phyloP scores from a whole-genome alignment of 2,329 filamentous ascomycete species.

The Penicillium polonicum region DNA sequence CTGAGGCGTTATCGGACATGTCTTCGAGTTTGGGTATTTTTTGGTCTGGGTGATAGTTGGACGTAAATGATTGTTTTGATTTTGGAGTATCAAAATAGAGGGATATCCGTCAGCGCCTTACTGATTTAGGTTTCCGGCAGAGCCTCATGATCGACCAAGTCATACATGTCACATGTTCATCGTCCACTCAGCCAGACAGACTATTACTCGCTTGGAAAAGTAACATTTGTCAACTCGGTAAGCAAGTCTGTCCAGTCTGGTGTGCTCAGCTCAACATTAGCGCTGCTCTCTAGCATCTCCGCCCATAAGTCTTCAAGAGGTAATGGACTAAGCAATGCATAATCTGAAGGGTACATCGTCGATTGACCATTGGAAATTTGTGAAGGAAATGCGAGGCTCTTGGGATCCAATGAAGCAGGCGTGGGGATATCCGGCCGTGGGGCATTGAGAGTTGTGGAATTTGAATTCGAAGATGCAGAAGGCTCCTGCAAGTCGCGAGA shows the following conservation, averaged over 20 bases:
- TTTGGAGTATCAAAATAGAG: background rate
- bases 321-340: background rate
- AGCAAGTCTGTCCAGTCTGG: constrained; percentile 35
- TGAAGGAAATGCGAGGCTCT: background rate
- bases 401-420: background rate
- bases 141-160: constrained; percentile 4
- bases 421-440: background rate
- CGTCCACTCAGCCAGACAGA: background rate
- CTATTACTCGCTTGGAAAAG: constrained; percentile 18
- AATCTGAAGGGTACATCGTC: background rate
- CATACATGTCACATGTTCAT: background rate
- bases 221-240: constrained; percentile 28
- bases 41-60: background rate
- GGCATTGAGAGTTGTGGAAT: background rate
- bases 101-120: background rate
- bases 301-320: constrained; percentile 35
- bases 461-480: background rate
- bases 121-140: background rate
- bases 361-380: background rate
- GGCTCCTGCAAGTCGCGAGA: background rate
- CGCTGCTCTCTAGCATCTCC: constrained; percentile 32
- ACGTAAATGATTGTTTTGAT: background rate
- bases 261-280: constrained; percentile 20
- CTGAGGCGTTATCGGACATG: background rate
- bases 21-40: background rate